Evolutionary conservation across 257 asterid species (phyloP).

Genomic region (Solanum bulbocastanum): DNA sequence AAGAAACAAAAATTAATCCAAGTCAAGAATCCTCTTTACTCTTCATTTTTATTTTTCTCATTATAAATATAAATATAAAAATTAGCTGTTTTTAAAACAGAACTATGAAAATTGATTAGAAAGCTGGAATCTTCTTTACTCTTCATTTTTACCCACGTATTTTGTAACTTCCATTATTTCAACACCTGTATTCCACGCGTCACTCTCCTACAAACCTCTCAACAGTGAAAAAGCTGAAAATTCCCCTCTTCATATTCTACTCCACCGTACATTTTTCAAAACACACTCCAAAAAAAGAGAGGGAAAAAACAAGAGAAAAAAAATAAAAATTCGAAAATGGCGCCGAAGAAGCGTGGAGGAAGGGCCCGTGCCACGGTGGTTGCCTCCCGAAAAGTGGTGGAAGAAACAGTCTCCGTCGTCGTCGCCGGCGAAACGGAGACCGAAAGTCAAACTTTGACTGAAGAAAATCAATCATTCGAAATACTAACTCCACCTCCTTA

Average conservation of each 20-base stretch:
- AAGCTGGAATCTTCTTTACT: not conserved
- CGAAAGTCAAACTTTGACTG: not conserved
- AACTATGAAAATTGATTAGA: not conserved
- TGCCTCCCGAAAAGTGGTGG: conserved; percentile 42
- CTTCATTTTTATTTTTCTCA: not conserved
- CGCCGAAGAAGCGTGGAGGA: conserved; percentile 45
- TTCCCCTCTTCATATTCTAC: not conserved
- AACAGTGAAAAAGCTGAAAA: not conserved
- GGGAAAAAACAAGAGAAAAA: not conserved
- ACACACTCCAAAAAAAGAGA: not conserved
- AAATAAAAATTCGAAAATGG: conserved; percentile 17
- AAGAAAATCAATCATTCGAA: conserved; percentile 9
- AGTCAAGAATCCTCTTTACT: not conserved
- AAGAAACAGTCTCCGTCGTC: conserved; percentile 47
- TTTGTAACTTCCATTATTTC: not conserved
- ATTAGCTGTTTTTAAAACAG: not conserved
- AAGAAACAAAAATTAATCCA: not conserved
- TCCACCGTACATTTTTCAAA: not conserved
- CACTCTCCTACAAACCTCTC: not conserved
- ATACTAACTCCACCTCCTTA: not conserved
- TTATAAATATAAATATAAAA: not conserved
- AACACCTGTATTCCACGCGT: conserved; percentile 46
- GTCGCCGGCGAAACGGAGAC: not conserved
- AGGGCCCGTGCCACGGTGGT: conserved; percentile 31
- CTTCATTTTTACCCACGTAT: conserved; percentile 35